A percentile compares a stretch with the other conserved stretches of the same genome.
Evolutionary conservation across 768 basidiomycete genomes (phyloP).

Genomic region (Kwoniella sp.): DNA sequence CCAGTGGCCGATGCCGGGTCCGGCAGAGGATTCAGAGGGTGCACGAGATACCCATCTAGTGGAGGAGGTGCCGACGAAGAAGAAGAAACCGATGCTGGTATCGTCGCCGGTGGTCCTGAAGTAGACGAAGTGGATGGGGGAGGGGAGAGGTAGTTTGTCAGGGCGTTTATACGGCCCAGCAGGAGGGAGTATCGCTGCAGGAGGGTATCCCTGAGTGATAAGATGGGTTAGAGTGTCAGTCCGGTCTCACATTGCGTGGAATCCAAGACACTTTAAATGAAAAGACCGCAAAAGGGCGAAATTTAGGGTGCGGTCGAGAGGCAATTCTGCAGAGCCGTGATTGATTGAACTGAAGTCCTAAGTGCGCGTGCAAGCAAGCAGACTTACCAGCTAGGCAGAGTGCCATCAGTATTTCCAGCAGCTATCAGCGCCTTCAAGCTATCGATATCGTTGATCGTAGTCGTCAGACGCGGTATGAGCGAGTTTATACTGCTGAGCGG

Average conservation of each 20-base stretch:
- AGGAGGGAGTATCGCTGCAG: constrained; percentile 45
- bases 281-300: not conserved
- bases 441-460: constrained; percentile 51
- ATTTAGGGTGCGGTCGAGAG: no score
- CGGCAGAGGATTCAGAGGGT: constrained; percentile 44
- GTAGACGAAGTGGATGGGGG: constrained; percentile 16
- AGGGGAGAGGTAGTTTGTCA: constrained; percentile 36
- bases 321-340: no score
- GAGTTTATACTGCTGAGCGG: constrained; percentile 33
- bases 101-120: constrained; percentile 1
- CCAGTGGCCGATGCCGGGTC: not conserved
- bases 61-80: not conserved
- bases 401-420: constrained; percentile 37
- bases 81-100: not conserved
- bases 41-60: constrained; percentile 30
- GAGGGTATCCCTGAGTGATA: constrained; percentile 35
- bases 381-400: constrained; percentile 47
- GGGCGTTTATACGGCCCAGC: constrained; percentile 38
- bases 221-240: not conserved
- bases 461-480: constrained; percentile 45
- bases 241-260: not conserved
- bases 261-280: no score
- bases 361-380: no score
- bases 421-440: constrained; percentile 33
- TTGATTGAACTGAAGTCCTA: no score